Conservation (phyloP, 1,139 yeast species). For the Eremothecium cymbalariae region DNA sequence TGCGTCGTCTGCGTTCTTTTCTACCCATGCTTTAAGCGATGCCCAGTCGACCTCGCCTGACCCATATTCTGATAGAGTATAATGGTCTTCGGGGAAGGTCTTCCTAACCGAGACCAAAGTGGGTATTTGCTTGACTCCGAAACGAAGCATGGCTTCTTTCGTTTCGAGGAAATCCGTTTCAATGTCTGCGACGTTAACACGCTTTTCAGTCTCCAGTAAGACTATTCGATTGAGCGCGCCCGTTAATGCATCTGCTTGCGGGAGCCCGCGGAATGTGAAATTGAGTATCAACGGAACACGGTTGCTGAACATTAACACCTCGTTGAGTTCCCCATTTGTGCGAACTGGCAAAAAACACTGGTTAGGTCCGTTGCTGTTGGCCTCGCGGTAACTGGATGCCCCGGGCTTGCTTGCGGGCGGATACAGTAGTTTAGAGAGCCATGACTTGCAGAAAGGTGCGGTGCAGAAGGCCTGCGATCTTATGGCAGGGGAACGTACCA, state of each 20-base stretch:
- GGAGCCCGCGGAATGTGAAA: slow-evolving; percentile 64
- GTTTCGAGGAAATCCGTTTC: slow-evolving; percentile 61
- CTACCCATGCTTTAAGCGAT: slow-evolving; percentile 52
- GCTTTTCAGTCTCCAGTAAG: slow-evolving; percentile 44
- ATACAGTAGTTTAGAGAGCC: slow-evolving; percentile 2
- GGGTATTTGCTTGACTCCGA: slow-evolving; percentile 52
- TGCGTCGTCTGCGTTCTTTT: slow-evolving; percentile 33
- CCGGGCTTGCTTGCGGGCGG: slow-evolving; percentile 2
- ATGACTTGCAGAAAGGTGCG: background rate
- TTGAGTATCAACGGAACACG: slow-evolving; percentile 60
- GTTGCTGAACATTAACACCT: slow-evolving; percentile 40
- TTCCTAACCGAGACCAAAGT: slow-evolving; percentile 58
- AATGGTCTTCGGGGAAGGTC: slow-evolving; percentile 53
- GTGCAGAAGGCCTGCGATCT: slow-evolving; percentile 1
- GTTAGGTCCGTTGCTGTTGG: slow-evolving; percentile 29
- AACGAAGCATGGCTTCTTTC: slow-evolving; percentile 49
- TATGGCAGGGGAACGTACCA: too few relatives aligned
- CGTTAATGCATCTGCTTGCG: slow-evolving; percentile 54
- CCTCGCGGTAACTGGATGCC: background rate
- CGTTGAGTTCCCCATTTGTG: slow-evolving; percentile 47
- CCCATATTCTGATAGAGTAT: slow-evolving; percentile 35
- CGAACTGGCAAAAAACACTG: slow-evolving; percentile 39
- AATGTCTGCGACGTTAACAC: slow-evolving; percentile 58
- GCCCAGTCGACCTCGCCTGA: slow-evolving; percentile 43
- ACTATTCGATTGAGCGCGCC: slow-evolving; percentile 51